Base-by-base conservation (phyloP, 768 basidiomycete species). In the Scleroderma bovista region DNA sequence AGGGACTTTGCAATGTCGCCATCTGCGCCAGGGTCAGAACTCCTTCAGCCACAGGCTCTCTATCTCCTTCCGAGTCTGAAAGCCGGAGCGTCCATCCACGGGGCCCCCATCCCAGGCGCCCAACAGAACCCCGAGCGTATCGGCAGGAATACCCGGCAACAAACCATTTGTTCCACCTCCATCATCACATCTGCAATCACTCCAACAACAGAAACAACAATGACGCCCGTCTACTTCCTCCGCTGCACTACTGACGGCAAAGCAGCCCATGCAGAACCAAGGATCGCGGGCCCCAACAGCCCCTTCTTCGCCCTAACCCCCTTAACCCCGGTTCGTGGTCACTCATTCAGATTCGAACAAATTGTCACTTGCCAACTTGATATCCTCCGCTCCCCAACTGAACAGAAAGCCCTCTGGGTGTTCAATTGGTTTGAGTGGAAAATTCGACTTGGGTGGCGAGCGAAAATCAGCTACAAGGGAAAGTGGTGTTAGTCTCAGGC, bases 361-460 rank as follows among this genome's bases (percentile, higher is more conserved):
- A 68, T 93, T 93, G 70, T 87, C 76, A 37, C 79, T 96, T 59
- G 93, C 88, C 50, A 79, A 93, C 63, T 77, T 96, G 24, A 77
- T 94, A 51, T 74, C 74, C 20, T 73, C 71, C 41, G 83, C 80
- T 0, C 88, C 91, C 22, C 95, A 91, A 70, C 74, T 95, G 24
- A 70, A 72, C 26, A 72, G 93, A 55, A 84, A 75, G 58, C 72
- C 78, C 0, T 89, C 90, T 0, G 83, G 84, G 59, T 76, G 86
- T 51, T 88, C 86, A 9, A 82, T 78, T n/a, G 74, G 70, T 42
- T 78, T 78, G 58, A 77, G 81, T 52, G 77, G 71, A 60, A 81
- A 77, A 65, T 87, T 84, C 31, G 86, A 87, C 66, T 88, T 80
- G 44, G 84, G 81, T 24, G 72, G 68, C 33, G 73, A 66, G 34